Evolutionary conservation across 2,329 filamentous ascomycete genomes (phyloP), one percentile per base, ranked within the genome.

Genomic region (Nothomitra cinnamomea): DNA sequence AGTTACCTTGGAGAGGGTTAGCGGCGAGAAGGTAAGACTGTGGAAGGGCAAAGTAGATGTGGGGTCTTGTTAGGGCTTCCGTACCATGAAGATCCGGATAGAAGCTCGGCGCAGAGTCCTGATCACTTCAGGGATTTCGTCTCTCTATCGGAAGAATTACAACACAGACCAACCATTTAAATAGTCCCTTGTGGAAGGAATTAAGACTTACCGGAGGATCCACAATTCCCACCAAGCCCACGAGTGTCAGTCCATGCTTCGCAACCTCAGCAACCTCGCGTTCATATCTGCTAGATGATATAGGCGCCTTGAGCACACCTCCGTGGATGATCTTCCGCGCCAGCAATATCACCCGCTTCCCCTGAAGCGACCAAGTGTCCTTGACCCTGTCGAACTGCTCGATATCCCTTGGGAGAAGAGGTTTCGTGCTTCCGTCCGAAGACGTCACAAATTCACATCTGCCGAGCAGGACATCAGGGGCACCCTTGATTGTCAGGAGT

Each of bases 71-170:
- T n/a, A n/a, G n/a, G n/a, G n/a, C n/a, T n/a, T n/a, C n/a, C 61
- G 60, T 59, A 78, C 84, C 84, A 89, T 89, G 65, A 85, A 82
- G 28, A 87, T 79, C n/a, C 80, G 72, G 53, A 89, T 83, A 1
- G 82, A 82, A 2, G 85, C 85, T 1, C 76, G 72, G 12, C 83
- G 76, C 15, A 87, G 70, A 0, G 76, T 84, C n/a, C 70, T 67
- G 25, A 80, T 69, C 1, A 80, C 77, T 12, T 70, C 70, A 0
- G 77, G 74, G 32, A 80, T 80, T 59, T 81, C 78, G 25, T 76
- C 71, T 51, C 77, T 38, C 35, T 38, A 38, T 70, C 55, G 28
- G 19, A 19, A 47, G 43, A 19, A 25, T 13, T 50, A 41, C n/a
- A n/a, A n/a, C n/a, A n/a, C n/a, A n/a, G n/a, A n/a, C n/a, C n/a